Percentiles rank a stretch among this genome's conserved stretches.
Conservation (phyloP, 805 yeast species). For the Yamadazyma akitaensis region DNA sequence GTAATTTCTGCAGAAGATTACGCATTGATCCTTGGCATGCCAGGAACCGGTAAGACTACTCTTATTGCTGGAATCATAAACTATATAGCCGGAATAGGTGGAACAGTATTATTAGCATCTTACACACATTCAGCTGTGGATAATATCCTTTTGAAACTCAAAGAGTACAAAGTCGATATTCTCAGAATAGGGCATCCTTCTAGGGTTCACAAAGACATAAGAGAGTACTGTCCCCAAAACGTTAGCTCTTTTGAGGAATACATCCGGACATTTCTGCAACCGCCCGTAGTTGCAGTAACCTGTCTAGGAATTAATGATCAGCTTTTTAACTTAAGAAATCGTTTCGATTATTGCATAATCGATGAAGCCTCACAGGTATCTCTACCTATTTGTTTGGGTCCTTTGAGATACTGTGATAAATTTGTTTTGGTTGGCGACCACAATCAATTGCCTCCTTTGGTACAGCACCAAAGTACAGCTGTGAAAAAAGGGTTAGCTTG, state of each 20-base stretch:
- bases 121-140: constrained; percentile 97
- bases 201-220: constrained; percentile 61
- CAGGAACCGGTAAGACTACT: constrained; percentile 79
- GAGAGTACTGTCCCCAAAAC: constrained; percentile 45
- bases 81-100: constrained; percentile 54
- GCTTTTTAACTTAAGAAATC: constrained; percentile 48
- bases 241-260: constrained; percentile 46
- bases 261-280: constrained; percentile 43
- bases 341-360: constrained; percentile 87
- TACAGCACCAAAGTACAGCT: constrained; percentile 52
- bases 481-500: constrained; percentile 68
- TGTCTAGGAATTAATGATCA: constrained; percentile 73
- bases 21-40: constrained; percentile 89
- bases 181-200: constrained; percentile 63
- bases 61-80: constrained; percentile 75
- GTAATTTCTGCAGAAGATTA: constrained; percentile 70
- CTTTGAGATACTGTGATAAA: constrained; percentile 69
- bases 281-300: constrained; percentile 84
- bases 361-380: constrained; percentile 98
- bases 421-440: constrained; percentile 97
- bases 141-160: constrained; percentile 77
- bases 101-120: constrained; percentile 73
- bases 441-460: constrained; percentile 86
- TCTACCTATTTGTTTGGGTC: constrained; percentile 88
- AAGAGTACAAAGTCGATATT: constrained; percentile 33